A percentile compares a stretch with the other conserved stretches of the same genome.
Evolutionary conservation across 2,329 filamentous ascomycete genomes (phyloP).

Genomic region (Alternaria triticimaculans): DNA sequence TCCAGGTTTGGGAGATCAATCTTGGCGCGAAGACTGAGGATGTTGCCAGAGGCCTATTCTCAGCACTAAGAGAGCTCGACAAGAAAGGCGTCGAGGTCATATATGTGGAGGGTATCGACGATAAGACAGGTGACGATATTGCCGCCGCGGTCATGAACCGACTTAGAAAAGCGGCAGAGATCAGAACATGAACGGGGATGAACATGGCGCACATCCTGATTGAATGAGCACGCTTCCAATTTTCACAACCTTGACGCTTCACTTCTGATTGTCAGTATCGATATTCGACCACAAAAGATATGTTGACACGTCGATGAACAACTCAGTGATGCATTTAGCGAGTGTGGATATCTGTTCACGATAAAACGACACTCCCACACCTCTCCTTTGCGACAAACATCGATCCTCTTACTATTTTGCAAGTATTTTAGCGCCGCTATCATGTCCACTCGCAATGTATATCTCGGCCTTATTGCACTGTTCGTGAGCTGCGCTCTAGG

Average conservation of each 20-base stretch:
- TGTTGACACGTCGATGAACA: not conserved
- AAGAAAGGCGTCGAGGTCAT: constrained; percentile 79
- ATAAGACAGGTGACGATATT: constrained; percentile 74
- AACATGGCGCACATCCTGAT: not conserved
- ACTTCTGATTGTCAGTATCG: not conserved
- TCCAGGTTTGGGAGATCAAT: constrained; percentile 68
- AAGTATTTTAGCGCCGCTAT: not conserved
- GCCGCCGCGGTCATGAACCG: constrained; percentile 71
- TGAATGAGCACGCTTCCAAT: not conserved
- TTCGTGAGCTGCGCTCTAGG: not conserved
- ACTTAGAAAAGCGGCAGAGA: constrained; percentile 56
- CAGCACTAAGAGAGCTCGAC: constrained; percentile 84
- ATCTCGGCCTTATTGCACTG: not conserved
- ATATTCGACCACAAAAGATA: not conserved
- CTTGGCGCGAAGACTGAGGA: constrained; percentile 73
- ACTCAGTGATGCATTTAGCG: not conserved
- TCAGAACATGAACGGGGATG: constrained; percentile 12
- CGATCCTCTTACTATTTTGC: not conserved
- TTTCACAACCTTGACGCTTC: not conserved
- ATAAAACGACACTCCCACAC: not conserved
- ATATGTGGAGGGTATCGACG: constrained; percentile 83
- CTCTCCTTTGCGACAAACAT: not conserved
- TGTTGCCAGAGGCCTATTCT: constrained; percentile 88
- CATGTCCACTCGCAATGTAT: not conserved
- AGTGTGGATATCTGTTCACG: not conserved